Evolutionary conservation across 148 eudicot genomes (phyloP), one percentile per base, ranked within the genome.

Genomic region (Selenicereus undatus): DNA sequence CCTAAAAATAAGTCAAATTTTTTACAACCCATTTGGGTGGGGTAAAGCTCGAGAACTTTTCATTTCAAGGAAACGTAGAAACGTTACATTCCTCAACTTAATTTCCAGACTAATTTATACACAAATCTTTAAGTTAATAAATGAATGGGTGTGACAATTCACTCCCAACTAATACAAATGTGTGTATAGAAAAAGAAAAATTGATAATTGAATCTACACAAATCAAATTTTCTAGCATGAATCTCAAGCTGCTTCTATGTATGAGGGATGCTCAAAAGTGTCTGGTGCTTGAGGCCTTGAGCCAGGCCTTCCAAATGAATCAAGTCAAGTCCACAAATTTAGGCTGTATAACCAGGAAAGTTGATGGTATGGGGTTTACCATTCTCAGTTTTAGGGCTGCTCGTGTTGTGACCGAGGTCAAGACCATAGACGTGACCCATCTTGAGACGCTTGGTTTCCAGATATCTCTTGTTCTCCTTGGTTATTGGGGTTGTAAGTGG

Each of bases 371-470:
- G 74, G 20, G 88, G 78, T 42, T 83, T 84, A 39, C 88, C 91
- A 78, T 87, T 91, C 50, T 76, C 84, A 60, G 36, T 32, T 79
- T 39, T 79, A 17, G 85, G 64, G 48, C 81, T 75, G 70, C 75
- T 82, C 36, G 83, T 77, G 35, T 48, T 36, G 81, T 86, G 84
- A 58, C 74, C 82, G 30, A 70, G 11, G 74, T 83, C 91, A 42
- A 80, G 39, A 71, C 88, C 94, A 76, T 94, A 94, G n/a, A 91
- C 85, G 73, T 94, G 97, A 20, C 98, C 98, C 98, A 94, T 94
- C 85, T 92, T 94, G 48, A 90, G 83, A 16, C 94, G 91, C 81
- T 94, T 94, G 2, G 98, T 94, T 80, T 94, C 98, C 48, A 94
- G 73, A 78, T 94, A 94, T 88, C 92, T 90, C 88, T 89, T 87